phyloP scores from a whole-genome alignment of 352 stramenopile species.

The Blastocystis sp. region DNA sequence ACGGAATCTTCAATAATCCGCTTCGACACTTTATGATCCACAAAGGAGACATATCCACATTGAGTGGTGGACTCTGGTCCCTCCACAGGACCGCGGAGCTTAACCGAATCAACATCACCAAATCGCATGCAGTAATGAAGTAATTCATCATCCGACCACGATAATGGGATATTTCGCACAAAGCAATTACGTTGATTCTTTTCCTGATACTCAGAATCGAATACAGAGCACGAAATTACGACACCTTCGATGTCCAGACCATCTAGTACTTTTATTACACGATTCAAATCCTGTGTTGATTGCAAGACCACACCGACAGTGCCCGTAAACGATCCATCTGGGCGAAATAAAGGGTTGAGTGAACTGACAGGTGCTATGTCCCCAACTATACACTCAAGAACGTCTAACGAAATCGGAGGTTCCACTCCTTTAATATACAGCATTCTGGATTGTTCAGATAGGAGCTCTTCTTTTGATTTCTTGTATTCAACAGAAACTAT shows the following conservation, averaged over 20 bases:
- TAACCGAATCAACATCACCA: not conserved
- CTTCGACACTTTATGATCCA: not conserved
- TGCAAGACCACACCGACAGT: not conserved
- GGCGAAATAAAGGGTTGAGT: not conserved
- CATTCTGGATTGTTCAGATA: not conserved
- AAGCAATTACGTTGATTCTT: slow-evolving; percentile 30
- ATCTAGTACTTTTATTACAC: not conserved
- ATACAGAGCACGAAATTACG: not conserved
- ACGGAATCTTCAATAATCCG: not conserved
- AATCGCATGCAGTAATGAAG: slow-evolving; percentile 13
- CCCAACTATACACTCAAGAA: not conserved
- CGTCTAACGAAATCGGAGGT: not conserved
- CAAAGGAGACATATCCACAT: not conserved
- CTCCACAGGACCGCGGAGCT: not conserved
- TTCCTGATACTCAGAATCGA: not conserved
- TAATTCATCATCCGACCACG: not conserved
- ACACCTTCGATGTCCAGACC: no score
- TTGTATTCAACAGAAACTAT: slow-evolving; percentile 4
- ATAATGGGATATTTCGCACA: slow-evolving; percentile 3
- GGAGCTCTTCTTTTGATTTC: not conserved
- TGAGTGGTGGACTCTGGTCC: not conserved
- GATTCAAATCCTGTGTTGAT: not conserved
- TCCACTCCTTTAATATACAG: not conserved
- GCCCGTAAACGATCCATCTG: slow-evolving; percentile 8
- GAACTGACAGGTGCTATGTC: not conserved